Evolutionary conservation across 2,329 filamentous ascomycete genomes (phyloP).

Genomic region (Ceratocystis albifundus): DNA sequence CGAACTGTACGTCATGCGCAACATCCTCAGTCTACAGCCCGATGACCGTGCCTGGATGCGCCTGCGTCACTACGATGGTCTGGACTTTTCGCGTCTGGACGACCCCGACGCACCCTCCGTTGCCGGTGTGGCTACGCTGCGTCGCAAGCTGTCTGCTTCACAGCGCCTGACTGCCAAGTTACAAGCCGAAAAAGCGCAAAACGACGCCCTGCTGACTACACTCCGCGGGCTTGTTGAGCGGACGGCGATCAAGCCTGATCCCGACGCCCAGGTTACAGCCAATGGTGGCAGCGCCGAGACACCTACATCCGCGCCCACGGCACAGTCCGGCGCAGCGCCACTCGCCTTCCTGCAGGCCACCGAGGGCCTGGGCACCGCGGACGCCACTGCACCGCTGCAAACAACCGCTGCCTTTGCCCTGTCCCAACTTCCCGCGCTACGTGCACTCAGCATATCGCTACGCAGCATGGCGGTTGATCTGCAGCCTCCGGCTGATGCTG

Average conservation of each 20-base stretch:
- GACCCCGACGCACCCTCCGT: constrained; percentile 38
- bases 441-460: constrained; percentile 50
- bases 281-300: constrained; percentile 14
- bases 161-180: constrained; percentile 61
- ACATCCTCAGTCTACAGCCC: constrained; percentile 59
- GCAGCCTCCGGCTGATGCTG: constrained; percentile 23
- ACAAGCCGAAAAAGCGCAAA: constrained; percentile 56
- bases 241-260: constrained; percentile 26
- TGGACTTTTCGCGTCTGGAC: constrained; percentile 35
- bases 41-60: constrained; percentile 68
- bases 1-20: constrained; percentile 81
- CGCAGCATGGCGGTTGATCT: constrained; percentile 56
- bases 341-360: constrained; percentile 49
- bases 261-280: constrained; percentile 21
- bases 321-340: constrained; percentile 25
- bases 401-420: constrained; percentile 69
- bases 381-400: constrained; percentile 45
- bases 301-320: neutral
- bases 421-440: constrained; percentile 70
- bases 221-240: constrained; percentile 37
- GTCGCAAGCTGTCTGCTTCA: constrained; percentile 66
- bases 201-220: constrained; percentile 56
- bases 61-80: constrained; percentile 70
- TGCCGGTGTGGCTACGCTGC: constrained; percentile 59
- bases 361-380: constrained; percentile 40